phyloP scores from a whole-genome alignment of 768 basidiomycete species.

The Psilocybe cyanescens region DNA sequence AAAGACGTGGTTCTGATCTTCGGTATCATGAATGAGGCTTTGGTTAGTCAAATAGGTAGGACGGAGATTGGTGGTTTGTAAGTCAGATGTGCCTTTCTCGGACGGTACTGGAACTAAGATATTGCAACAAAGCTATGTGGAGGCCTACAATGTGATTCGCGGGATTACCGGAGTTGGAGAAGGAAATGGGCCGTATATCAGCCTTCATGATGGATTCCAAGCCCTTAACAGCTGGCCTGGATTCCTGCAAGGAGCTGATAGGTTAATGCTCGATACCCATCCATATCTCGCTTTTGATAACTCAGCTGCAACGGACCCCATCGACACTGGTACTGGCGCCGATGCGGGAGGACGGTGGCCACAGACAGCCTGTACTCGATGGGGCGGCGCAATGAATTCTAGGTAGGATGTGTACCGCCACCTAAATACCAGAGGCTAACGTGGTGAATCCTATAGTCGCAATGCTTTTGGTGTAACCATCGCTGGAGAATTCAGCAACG shows the following conservation, averaged over 20 bases:
- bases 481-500: slow-evolving; percentile 83
- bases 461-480: slow-evolving; percentile 68
- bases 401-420: slow-evolving; percentile 29
- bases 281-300: slow-evolving; percentile 53
- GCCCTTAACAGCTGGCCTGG: slow-evolving; percentile 38
- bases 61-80: slow-evolving; percentile 64
- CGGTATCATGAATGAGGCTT: slow-evolving; percentile 68
- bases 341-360: slow-evolving; percentile 51
- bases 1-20: slow-evolving; percentile 64
- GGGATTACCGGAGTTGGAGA: slow-evolving; percentile 73
- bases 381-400: slow-evolving; percentile 61
- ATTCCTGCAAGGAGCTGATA: slow-evolving; percentile 41
- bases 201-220: slow-evolving; percentile 51
- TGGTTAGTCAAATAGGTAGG: slow-evolving; percentile 57
- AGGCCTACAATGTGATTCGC: slow-evolving; percentile 67
- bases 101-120: neutral
- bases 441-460: slow-evolving; percentile 8
- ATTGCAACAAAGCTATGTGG: slow-evolving; percentile 49
- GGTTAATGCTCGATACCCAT: slow-evolving; percentile 42
- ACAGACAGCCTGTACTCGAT: slow-evolving; percentile 54
- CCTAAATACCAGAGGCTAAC: neutral
- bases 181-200: slow-evolving; percentile 65
- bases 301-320: slow-evolving; percentile 36
- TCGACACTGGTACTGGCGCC: slow-evolving; percentile 39
- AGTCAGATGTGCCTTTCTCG: slow-evolving; percentile 31